These are phyloP conservation scores for Pontederia crassipes DNA, from an alignment of 176 grass and related monocot species.

Conservation along the genomic window DNA sequence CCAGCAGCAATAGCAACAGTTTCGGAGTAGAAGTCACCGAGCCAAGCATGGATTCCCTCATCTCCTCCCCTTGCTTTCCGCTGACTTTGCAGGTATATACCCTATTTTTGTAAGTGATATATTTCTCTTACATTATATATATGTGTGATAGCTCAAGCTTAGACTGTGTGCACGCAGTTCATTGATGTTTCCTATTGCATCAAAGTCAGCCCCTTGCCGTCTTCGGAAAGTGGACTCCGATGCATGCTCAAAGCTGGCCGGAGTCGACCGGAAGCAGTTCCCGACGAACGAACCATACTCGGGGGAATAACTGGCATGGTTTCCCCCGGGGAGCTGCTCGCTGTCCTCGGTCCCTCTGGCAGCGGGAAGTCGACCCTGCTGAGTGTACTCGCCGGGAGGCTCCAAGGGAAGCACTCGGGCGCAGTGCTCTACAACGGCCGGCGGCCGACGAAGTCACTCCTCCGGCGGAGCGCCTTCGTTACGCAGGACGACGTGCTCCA, in stretches of 20 bases:
- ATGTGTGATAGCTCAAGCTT: not conserved
- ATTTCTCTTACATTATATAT: not conserved
- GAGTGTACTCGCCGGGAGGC: slow-evolving; percentile 63
- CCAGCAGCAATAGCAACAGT: not conserved
- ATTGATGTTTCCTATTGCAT: slow-evolving; percentile 57
- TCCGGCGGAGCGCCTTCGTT: slow-evolving; percentile 63
- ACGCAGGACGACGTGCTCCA: slow-evolving; percentile 93
- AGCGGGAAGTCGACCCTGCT: slow-evolving; percentile 94
- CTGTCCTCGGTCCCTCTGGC: slow-evolving; percentile 73
- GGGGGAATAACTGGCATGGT: slow-evolving; percentile 49
- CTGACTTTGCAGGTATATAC: slow-evolving; percentile 57
- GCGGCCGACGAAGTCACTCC: slow-evolving; percentile 15
- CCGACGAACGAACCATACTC: slow-evolving; percentile 51
- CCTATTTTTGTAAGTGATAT: not conserved
- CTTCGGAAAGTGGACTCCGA: not conserved
- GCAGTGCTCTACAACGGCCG: slow-evolving; percentile 37
- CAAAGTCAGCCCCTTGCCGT: slow-evolving; percentile 25
- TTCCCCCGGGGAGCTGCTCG: slow-evolving; percentile 54
- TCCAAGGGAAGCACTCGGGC: slow-evolving; percentile 21
- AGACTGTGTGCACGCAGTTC: slow-evolving; percentile 41
- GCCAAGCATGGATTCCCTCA: slow-evolving; percentile 67
- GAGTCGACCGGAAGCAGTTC: not conserved
- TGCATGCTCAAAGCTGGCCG: slow-evolving; percentile 38
- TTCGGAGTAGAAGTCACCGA: not conserved
- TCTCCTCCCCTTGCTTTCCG: slow-evolving; percentile 54